phyloP scores from a whole-genome alignment of 2,329 filamentous ascomycete genomes.

The Cercospora canescens region DNA sequence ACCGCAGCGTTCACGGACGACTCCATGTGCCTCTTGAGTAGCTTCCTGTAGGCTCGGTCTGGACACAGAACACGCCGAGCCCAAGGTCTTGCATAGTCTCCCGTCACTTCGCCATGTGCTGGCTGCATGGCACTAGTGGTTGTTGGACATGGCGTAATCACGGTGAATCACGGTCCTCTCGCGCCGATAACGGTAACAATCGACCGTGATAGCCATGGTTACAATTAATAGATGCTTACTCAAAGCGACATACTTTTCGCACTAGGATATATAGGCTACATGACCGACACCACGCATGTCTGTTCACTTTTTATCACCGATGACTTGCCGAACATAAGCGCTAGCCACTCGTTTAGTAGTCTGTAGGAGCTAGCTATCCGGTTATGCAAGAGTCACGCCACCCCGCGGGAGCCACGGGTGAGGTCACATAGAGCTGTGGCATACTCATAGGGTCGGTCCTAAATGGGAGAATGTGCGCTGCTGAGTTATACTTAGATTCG shows the following conservation, averaged over 20 bases:
- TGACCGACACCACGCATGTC: neutral
- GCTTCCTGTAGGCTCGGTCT: neutral
- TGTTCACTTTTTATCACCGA: neutral
- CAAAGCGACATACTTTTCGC: neutral
- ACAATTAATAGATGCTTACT: neutral
- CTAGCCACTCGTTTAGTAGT: neutral
- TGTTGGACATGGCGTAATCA: neutral
- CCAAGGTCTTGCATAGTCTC: neutral
- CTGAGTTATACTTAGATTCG: too few species aligned
- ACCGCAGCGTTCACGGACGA: neutral
- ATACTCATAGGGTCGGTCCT: too few species aligned
- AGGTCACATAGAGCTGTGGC: too few species aligned
- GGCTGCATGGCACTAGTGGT: neutral
- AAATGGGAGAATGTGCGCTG: too few species aligned
- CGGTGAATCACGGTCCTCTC: neutral
- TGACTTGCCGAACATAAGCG: neutral
- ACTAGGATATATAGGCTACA: neutral
- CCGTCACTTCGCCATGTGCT: neutral
- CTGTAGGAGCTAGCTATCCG: too few species aligned
- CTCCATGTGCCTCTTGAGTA: neutral
- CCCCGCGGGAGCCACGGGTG: too few species aligned
- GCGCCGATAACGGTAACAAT: neutral
- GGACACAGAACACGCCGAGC: neutral
- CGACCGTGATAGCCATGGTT: neutral
- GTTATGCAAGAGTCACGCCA: too few species aligned